Base-by-base conservation (phyloP, 306 rosid species). In the Adenanthera pavonina region DNA sequence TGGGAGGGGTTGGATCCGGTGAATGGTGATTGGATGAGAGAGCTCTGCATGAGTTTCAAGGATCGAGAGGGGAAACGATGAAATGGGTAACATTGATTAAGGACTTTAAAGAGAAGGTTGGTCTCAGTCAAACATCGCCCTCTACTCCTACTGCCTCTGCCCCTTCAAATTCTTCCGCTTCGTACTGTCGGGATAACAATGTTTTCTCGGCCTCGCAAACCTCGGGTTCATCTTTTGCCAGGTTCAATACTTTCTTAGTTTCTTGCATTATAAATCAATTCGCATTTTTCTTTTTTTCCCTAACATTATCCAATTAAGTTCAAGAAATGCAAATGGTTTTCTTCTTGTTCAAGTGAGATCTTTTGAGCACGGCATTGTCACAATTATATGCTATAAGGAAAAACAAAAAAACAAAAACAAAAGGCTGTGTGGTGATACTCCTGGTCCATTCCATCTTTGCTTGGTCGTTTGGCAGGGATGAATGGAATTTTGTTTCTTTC, bases 51-150 rank as follows among this genome's bases (percentile, higher is more conserved):
- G 80, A 74, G 91, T 85, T 89, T 89, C 78, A 81, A 87, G 81
- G 89, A 87, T 90, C 90, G 80, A 87, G 54, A 80, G 88, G 91
- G 83, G 85, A 74, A 93, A 91, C 97, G 83, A 96, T 96, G 99
- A 96, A 94, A 94, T 96, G 99, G 99, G 94, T 65, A 71, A 78
- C 97, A 87, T 94, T 96, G 97, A 92, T 96, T 85, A 96, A 91
- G 93, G 99, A 96, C 90, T 87, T 96, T 78, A 96, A 89, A 89
- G 99, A 96, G 94, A 96, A 92, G 95, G 99, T 96, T 85, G 98
- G 99, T 46, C 82, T 96, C 38, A 89, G 92, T 89, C 97, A 89
- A 79, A 71, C 94, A 38, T 86, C 95, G 9, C 77, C 95, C 62
- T 47, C 92, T 49, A 48, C 91, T 78, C 9, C 92, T 47, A 3